These are phyloP conservation scores for Aspergillus baeticus DNA, from an alignment of 495 filamentous ascomycete genomes.

Conservation along the genomic window DNA sequence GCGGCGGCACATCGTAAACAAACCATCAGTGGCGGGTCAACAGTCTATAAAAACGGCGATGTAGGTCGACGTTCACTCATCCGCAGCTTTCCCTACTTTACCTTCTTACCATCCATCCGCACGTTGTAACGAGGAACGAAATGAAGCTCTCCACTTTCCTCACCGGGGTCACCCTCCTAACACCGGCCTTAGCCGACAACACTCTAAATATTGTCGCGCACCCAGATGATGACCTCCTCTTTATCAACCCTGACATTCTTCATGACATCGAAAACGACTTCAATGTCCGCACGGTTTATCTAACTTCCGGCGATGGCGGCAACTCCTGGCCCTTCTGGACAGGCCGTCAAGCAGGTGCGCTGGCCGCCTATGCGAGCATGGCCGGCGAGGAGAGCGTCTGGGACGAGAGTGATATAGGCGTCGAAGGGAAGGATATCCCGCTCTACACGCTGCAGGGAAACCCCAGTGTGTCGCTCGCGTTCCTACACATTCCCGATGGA, in stretches of 20 bases:
- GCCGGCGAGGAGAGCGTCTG: constrained; percentile 9
- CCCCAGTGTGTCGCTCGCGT: constrained; percentile 13
- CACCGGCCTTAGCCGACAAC: neutral
- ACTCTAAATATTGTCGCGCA: constrained; percentile 24
- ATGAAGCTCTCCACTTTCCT: neutral
- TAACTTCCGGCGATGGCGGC: constrained; percentile 79
- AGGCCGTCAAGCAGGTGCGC: constrained; percentile 9
- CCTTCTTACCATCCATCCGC: too few relatives aligned
- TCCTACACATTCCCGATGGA: constrained; percentile 22
- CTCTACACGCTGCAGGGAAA: constrained; percentile 9
- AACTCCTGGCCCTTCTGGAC: constrained; percentile 15
- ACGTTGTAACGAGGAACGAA: neutral
- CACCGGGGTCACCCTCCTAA: neutral
- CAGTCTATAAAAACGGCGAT: too few relatives aligned
- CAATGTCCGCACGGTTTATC: constrained; percentile 65
- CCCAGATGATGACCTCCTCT: constrained; percentile 24
- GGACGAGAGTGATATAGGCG: constrained; percentile 11
- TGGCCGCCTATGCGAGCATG: constrained; percentile 19
- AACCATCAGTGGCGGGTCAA: too few relatives aligned
- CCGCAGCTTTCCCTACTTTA: too few relatives aligned
- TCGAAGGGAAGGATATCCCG: constrained; percentile 10
- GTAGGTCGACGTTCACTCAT: too few relatives aligned
- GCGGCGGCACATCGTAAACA: too few relatives aligned
- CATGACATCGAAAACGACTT: constrained; percentile 31
- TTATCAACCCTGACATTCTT: constrained; percentile 17